Conservation (phyloP, 495 filamentous ascomycete species). For the Letharia lupina region DNA sequence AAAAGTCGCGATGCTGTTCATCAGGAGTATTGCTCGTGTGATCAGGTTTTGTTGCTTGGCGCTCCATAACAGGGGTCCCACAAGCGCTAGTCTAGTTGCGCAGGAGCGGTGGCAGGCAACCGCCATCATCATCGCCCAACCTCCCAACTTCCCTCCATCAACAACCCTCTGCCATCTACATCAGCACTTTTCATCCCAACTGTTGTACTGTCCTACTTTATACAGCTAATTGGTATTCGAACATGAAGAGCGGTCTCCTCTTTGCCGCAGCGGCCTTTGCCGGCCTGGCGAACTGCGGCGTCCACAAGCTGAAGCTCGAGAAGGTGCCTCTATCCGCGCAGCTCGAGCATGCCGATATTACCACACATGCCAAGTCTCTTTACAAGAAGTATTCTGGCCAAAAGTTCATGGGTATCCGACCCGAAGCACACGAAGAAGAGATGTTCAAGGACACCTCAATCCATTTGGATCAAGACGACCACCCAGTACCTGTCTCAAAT, state of each 20-base stretch:
- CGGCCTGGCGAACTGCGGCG: constrained; percentile 69
- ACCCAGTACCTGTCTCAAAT: constrained; percentile 86
- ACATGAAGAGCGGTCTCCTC: constrained; percentile 74
- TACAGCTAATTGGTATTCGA: background rate
- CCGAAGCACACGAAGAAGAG: constrained; percentile 56
- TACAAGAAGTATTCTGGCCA: constrained; percentile 51
- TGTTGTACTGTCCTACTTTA: background rate
- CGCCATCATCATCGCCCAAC: constrained; percentile 14
- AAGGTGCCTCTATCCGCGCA: constrained; percentile 91
- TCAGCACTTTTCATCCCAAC: background rate
- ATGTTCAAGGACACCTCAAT: constrained; percentile 70
- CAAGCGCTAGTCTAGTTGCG: constrained; percentile 1
- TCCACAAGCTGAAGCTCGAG: constrained; percentile 93
- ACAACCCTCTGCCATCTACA: background rate
- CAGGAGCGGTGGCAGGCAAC: constrained; percentile 11
- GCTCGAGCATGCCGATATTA: constrained; percentile 70
- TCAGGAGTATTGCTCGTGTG: background rate
- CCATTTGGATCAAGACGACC: constrained; percentile 52
- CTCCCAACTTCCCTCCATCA: constrained; percentile 2
- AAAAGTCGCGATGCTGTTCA: background rate
- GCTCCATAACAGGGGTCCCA: background rate
- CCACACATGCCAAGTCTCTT: constrained; percentile 68
- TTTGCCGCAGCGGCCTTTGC: constrained; percentile 75
- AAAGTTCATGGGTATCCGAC: constrained; percentile 88
- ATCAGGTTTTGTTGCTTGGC: background rate